Evolutionary conservation across 2,329 filamentous ascomycete species (phyloP).

Genomic region (Albophoma yamanashiensis): DNA sequence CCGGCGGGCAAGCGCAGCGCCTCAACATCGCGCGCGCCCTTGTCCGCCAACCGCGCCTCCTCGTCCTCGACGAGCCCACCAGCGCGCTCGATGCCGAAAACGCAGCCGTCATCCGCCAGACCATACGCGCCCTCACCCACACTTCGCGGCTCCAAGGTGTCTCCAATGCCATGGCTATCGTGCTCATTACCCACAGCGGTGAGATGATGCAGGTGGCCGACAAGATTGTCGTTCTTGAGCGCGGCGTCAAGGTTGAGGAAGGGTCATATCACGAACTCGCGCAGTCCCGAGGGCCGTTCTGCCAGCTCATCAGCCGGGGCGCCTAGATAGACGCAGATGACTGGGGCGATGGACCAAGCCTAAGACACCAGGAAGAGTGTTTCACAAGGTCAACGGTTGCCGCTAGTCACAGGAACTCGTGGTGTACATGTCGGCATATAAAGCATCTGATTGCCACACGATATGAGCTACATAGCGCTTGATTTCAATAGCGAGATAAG

Average conservation of each 20-base stretch:
- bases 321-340: conserved; percentile 2
- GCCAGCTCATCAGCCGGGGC: conserved; percentile 31
- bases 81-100: conserved; percentile 65
- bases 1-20: conserved; percentile 74
- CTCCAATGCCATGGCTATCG: conserved; percentile 49
- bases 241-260: conserved; percentile 52
- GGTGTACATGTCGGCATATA: not conserved
- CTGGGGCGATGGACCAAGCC: not conserved
- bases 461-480: not conserved
- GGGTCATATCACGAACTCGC: conserved; percentile 56
- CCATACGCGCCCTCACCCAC: conserved; percentile 43
- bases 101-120: conserved; percentile 52
- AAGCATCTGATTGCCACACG: not conserved
- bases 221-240: conserved; percentile 61
- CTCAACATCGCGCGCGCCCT: conserved; percentile 74
- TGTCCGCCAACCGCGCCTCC: conserved; percentile 55
- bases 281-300: conserved; percentile 30
- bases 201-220: conserved; percentile 84
- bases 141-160: conserved; percentile 2
- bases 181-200: conserved; percentile 71
- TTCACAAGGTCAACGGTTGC: not conserved
- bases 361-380: not conserved
- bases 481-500: not conserved
- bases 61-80: conserved; percentile 83
- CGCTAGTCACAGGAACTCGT: not conserved